These are phyloP conservation scores for Colletotrichum sp. DNA, from an alignment of 2,329 filamentous ascomycete genomes.

Conservation along the genomic window DNA sequence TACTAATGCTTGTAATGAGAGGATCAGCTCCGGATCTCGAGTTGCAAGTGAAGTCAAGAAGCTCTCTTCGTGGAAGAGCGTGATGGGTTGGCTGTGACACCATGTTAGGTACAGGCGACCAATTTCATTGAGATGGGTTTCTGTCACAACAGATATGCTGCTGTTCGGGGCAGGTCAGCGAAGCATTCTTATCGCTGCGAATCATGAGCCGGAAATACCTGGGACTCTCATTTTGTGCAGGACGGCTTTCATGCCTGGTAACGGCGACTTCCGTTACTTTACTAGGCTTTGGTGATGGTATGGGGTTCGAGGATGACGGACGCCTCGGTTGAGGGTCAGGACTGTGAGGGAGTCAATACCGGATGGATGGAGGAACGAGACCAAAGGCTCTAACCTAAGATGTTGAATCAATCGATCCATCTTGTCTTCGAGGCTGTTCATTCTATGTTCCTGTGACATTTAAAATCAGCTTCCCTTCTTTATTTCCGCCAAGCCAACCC, in stretches of 20 bases:
- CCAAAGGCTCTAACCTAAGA: neutral
- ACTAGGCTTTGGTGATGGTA: neutral
- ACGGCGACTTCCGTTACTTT: neutral
- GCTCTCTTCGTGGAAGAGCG: conserved; percentile 45
- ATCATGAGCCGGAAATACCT: rapidly evolving
- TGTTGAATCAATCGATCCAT: conserved; percentile 5
- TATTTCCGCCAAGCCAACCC: neutral
- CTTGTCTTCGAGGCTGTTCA: conserved; percentile 1
- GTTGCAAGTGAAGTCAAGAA: conserved; percentile 43
- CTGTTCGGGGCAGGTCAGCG: neutral
- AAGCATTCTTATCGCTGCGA: rapidly evolving
- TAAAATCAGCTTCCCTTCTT: rapidly evolving
- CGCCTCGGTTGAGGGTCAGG: neutral
- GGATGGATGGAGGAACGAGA: neutral
- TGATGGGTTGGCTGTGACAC: conserved; percentile 55
- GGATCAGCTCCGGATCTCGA: conserved; percentile 39
- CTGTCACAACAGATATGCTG: neutral
- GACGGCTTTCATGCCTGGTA: neutral
- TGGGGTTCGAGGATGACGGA: neutral
- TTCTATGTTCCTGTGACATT: neutral
- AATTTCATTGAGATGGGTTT: neutral
- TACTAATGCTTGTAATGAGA: conserved; percentile 42
- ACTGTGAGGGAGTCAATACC: neutral
- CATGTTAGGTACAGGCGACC: conserved; percentile 43
- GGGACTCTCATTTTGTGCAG: neutral